Evolutionary conservation across 257 asterid species (phyloP), one percentile per base, ranked within the genome.

Genomic region (Paraleonurus japonicus): DNA sequence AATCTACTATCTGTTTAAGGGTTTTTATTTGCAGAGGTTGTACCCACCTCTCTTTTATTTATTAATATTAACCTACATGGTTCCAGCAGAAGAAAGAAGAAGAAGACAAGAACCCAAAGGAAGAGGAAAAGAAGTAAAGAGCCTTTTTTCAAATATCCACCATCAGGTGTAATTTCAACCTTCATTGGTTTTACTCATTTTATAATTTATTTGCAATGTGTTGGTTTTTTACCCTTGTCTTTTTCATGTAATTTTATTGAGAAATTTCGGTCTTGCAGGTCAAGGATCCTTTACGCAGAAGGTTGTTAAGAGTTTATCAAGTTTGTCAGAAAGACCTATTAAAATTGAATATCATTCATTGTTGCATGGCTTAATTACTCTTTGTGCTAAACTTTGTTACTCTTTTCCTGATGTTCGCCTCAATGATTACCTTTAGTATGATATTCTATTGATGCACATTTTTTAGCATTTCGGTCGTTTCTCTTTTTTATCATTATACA

Each of bases 51-150:
- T 5, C 10, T 13, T 5, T 3, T 4, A 60, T 23, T 70, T 15
- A 4, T 70, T 26, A 8, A 17, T 27, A 30, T n/a, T 67, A 45
- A 53, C n/a, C 5, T n/a, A 7, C 59, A 12, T 70, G 64, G 54
- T 61, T 76, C 65, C 80, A 66, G 80, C 85, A 83, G 81, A 85
- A 83, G 67, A 80, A 84, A 72, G 87, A 84, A 23, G 87, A 84
- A 23, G 95, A 91, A 69, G 92, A 87, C 80, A 84, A 86, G 77
- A 86, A 74, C 11, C 85, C 82, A 2, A 80, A 89, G 79, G 95
- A 89, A 33, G 94, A 86, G 58, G 94, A 90, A 28, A 85, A 86
- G 80, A 89, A 90, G 75, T 87, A 81, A 87, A 41, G 67, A 23
- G 71, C 7, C 71, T 50, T 17, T 69, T 7, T 27, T 57, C 54